A percentile compares a stretch with the other conserved stretches of the same genome.
These are phyloP conservation scores for Trichophyton rubrum DNA, from an alignment of 2,329 filamentous ascomycete genomes.

Conservation along the genomic window DNA sequence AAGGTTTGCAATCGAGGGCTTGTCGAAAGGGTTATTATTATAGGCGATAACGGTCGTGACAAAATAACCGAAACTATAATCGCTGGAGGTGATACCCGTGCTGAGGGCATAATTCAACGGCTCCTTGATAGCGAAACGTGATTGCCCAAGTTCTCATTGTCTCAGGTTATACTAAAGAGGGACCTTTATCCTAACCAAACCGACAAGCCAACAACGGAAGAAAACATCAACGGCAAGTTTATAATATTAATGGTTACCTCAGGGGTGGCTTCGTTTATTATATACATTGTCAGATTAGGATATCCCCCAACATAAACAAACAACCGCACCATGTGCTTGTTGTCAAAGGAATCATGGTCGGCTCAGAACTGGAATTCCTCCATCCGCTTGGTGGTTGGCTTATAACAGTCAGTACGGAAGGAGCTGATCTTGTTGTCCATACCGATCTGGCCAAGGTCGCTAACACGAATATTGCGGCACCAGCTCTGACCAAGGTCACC, in stretches of 20 bases:
- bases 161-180: too few relatives aligned
- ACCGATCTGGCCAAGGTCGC: not conserved
- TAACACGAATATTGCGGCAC: slow-evolving; percentile 1
- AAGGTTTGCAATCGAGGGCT: slow-evolving; percentile 30
- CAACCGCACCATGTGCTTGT: not conserved
- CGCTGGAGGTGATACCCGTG: slow-evolving; percentile 23
- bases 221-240: too few relatives aligned
- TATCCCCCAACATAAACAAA: not conserved
- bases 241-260: not conserved
- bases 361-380: not conserved
- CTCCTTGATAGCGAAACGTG: slow-evolving; percentile 12
- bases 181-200: too few relatives aligned
- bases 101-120: slow-evolving; percentile 26
- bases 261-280: not conserved
- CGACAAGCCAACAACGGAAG: too few relatives aligned
- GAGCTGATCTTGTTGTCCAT: slow-evolving; percentile 5
- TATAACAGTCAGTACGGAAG: not conserved
- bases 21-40: slow-evolving; percentile 32
- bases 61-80: slow-evolving; percentile 26
- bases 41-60: slow-evolving; percentile 29
- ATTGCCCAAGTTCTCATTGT: not conserved
- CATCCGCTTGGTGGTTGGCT: not conserved
- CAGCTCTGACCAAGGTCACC: not conserved
- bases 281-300: not conserved
- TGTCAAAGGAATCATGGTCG: not conserved